phyloP scores from a whole-genome alignment of 768 basidiomycete species.

The Boletales sp. region DNA sequence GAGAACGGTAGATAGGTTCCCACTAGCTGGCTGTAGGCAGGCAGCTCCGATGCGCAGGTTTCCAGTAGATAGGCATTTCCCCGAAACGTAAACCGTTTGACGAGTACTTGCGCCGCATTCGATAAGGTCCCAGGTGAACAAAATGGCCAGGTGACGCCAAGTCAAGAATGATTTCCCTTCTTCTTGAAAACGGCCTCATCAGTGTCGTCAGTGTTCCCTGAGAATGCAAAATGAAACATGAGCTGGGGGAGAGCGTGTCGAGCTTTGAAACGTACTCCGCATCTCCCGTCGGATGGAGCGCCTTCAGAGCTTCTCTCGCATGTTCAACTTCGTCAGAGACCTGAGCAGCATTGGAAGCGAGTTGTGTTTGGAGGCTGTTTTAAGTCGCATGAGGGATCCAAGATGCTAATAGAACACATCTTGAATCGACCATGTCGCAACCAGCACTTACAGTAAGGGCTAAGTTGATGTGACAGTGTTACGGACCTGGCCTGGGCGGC shows the following conservation, averaged over 20 bases:
- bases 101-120: conserved; percentile 17
- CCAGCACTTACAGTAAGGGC: no score
- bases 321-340: conserved; percentile 7
- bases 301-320: conserved; percentile 10
- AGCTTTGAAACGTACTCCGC: conserved; percentile 9
- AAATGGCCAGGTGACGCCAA: conserved; percentile 19
- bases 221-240: conserved; percentile 19
- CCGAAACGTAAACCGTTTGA: conserved; percentile 19
- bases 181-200: conserved; percentile 20
- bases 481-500: no score
- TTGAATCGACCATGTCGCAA: no score
- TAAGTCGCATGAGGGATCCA: no score
- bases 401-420: no score
- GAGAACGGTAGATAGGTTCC: conserved; percentile 16
- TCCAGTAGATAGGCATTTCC: conserved; percentile 5
- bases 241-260: conserved; percentile 8
- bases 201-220: conserved; percentile 21
- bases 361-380: no score
- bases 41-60: conserved; percentile 6
- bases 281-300: conserved; percentile 3
- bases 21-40: conserved; percentile 12
- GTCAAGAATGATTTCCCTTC: conserved; percentile 17
- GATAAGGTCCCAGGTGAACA: conserved; percentile 11
- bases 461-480: no score
- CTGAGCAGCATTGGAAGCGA: background rate